Evolutionary conservation across 495 filamentous ascomycete species (phyloP).

Genomic region (Aspergillus ostianus): DNA sequence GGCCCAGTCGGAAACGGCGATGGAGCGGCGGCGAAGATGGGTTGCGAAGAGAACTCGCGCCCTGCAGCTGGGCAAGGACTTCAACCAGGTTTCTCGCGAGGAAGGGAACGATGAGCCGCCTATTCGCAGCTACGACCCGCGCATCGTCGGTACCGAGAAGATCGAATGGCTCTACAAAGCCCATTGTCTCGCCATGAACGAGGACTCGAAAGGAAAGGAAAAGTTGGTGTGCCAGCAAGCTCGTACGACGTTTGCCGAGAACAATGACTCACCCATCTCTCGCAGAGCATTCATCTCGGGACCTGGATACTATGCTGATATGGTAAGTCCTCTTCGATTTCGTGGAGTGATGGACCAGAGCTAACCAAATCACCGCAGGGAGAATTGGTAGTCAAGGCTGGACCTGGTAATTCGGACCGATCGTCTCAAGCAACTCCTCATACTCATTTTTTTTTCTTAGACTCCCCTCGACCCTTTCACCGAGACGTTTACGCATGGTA

Average conservation of each 20-base stretch:
- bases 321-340: conserved; percentile 5
- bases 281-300: conserved; percentile 20
- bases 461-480: not conserved
- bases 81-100: conserved; percentile 5
- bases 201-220: conserved; percentile 2
- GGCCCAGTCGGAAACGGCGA: conserved; percentile 16
- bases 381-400: conserved; percentile 21
- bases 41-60: conserved; percentile 21
- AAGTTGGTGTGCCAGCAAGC: conserved; percentile 9
- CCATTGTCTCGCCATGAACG: conserved; percentile 17
- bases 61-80: conserved; percentile 11
- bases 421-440: not conserved
- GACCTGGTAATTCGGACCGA: conserved; percentile 2
- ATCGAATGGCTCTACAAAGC: conserved; percentile 22
- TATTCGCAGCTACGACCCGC: conserved; percentile 23
- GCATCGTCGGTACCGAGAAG: conserved; percentile 17
- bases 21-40: conserved; percentile 19
- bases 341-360: not conserved
- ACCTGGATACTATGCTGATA: conserved; percentile 24
- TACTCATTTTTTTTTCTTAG: conserved; percentile 7
- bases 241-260: too few species aligned
- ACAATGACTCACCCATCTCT: conserved; percentile 1
- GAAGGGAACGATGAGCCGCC: conserved; percentile 10
- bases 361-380: conserved; percentile 12
- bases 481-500: conserved; percentile 19